Base-by-base conservation (phyloP, 2,329 filamentous ascomycete genomes). In the Aspergillus aculeatus region DNA sequence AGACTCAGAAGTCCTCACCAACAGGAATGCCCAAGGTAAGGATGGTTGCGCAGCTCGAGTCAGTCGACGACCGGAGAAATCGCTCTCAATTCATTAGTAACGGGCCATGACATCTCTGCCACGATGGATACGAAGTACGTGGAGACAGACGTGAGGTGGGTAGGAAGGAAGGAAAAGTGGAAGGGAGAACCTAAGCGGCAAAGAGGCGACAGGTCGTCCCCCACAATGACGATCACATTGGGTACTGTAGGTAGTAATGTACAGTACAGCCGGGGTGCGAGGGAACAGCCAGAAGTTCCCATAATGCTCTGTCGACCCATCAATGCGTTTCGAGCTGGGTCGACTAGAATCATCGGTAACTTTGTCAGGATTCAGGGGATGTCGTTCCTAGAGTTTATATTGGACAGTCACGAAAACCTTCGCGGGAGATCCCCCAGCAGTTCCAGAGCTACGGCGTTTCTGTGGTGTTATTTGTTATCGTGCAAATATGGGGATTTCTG, bases 401-500 rank as follows among this genome's bases (percentile, higher is more conserved):
- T 67, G 65, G 64, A 65, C 62, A 50, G 47, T 67, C 63, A 60
- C 54, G 26, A 56, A 69, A 73, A 73, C 66, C 64, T 70, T 72
- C 68, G 61, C 72, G 72, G 72, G 72, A 73, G 72, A 73, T 74
- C 72, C 71, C 38, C 63, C 70, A 68, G 69, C 63, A 72, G 72
- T 73, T 73, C 72, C 58, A 71, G 62, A 56, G 44, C 47, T 47
- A 54, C 47, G 41, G 54, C 21, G 35, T 32, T 38, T 48, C 26
- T 9, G 26, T 29, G 26, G 54, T 32, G 32, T 12, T 47, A 23
- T 54, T 26, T 31, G 38, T 47, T 47, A 44, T 44, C 49, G 38
- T 19, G 5, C 6, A 19, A 6, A 19, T 3, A 16, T 23, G 48
- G 14, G 26, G 49, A 50, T n/a, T 12, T 10, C 49, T 32, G 21